Evolutionary conservation across 2,329 filamentous ascomycete species (phyloP), one percentile per base, ranked within the genome.

Genomic region (Aspergillus ustus): DNA sequence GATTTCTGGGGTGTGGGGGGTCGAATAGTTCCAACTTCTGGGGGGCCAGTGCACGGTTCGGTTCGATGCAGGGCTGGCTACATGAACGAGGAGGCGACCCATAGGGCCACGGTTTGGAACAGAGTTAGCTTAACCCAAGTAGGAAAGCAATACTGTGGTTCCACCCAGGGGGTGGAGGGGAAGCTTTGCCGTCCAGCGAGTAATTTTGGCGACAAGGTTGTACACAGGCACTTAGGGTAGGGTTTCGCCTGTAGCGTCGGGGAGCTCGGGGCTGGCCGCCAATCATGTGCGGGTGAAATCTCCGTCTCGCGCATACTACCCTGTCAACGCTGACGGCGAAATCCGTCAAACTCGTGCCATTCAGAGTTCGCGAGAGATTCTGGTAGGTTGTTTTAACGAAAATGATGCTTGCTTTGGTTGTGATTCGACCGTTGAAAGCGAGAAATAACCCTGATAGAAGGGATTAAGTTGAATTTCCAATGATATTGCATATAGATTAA

Each of bases 201-300:
- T 52, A 56, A 20, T 48, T 48, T 19, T 19, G 34, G 43, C 53
- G 53, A 56, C n/a, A n/a, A n/a, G n/a, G n/a, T n/a, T n/a, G n/a
- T n/a, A n/a, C n/a, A n/a, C n/a, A n/a, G n/a, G n/a, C n/a, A n/a
- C 25, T 15, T 55, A n/a, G n/a, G n/a, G 22, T 55, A 44, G 11
- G 8, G 34, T 22, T 53, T 11, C 44, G 15, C 15, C 3, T 15
- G 45, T 50, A 50, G 57, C 20, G 13, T 22, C 49, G 53, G 59
- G 34, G n/a, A 51, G 19, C 7, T 22, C 49, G 53, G 59, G 34
- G n/a, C 46, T 11, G 25, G 29, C 45, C 37, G 34, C 59, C 53
- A 61, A 61, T 57, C 52, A 28, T 13, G 29, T 28, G 7, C 2
- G 28, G 1, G 8, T 13, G 11, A 34, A 57, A 48, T 46, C 37